Conservation (phyloP, 345 rosid species). For the Turnera subulata region DNA sequence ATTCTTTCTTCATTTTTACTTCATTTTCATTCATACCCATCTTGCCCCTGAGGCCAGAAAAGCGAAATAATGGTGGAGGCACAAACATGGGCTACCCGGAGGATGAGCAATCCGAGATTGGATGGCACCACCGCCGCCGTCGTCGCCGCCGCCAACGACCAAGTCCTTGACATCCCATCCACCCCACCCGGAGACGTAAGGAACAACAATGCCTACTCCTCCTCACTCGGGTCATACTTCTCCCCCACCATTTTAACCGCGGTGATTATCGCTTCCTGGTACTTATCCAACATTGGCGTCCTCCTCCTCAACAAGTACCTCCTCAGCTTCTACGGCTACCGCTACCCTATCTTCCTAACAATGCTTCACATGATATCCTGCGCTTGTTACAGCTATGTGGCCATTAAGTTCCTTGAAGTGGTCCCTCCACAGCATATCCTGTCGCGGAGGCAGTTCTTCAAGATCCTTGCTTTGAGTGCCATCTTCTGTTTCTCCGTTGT, state of each 20-base stretch:
- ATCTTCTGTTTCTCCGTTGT: conserved; percentile 95
- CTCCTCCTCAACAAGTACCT: conserved; percentile 92
- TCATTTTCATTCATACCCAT: too few relatives aligned
- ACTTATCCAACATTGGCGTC: conserved; percentile 89
- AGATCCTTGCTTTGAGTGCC: conserved; percentile 72
- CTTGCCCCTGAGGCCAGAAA: conserved; percentile 14
- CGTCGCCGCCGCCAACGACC: conserved; percentile 33
- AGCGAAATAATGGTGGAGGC: conserved; percentile 78
- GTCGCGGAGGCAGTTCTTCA: conserved; percentile 71
- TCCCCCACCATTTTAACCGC: conserved; percentile 67
- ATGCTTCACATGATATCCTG: conserved; percentile 94
- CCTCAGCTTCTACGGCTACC: conserved; percentile 82
- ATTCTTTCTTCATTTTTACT: too few relatives aligned
- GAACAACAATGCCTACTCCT: conserved; percentile 24
- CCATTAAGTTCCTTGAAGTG: conserved; percentile 62
- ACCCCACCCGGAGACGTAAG: conserved; percentile 79
- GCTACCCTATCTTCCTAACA: conserved; percentile 89
- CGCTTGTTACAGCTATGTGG: conserved; percentile 68
- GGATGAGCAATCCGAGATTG: conserved; percentile 93
- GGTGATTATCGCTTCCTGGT: conserved; percentile 81
- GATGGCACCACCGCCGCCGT: too few relatives aligned
- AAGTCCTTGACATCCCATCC: conserved; percentile 68
- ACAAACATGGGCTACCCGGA: conserved; percentile 97
- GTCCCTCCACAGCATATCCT: conserved; percentile 83
- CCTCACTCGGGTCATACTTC: conserved; percentile 37